phyloP scores from a whole-genome alignment of 495 filamentous ascomycete species.

The Thozetella sp. region DNA sequence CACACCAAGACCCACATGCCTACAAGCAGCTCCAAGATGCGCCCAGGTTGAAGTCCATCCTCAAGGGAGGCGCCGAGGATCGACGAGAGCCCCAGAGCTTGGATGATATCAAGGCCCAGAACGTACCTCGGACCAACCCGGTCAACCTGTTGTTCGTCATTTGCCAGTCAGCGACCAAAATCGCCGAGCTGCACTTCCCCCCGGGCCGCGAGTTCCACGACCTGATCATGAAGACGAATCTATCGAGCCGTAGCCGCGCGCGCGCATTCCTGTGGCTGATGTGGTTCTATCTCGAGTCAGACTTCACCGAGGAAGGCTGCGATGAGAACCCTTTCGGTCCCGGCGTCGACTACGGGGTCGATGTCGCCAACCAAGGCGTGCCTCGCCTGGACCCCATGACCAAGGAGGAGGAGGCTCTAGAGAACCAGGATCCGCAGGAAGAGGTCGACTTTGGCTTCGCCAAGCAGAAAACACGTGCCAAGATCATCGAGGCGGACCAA shows the following conservation, averaged over 20 bases:
- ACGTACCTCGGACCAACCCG: constrained; percentile 86
- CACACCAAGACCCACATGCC: constrained; percentile 89
- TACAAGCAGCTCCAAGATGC: constrained; percentile 99
- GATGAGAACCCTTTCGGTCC: constrained; percentile 87
- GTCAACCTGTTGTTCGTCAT: constrained; percentile 97
- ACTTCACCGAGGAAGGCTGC: constrained; percentile 83
- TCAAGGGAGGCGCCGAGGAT: constrained; percentile 96
- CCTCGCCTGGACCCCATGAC: constrained; percentile 78
- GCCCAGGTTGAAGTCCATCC: constrained; percentile 91
- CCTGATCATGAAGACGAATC: constrained; percentile 84
- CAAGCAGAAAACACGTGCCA: constrained; percentile 83
- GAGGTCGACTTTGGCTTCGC: constrained; percentile 84
- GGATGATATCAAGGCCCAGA: constrained; percentile 71
- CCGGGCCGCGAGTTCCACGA: constrained; percentile 90
- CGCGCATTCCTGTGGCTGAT: constrained; percentile 95
- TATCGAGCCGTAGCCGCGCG: constrained; percentile 82
- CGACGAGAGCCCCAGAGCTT: constrained; percentile 82
- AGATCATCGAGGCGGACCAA: constrained; percentile 60
- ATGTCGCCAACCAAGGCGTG: constrained; percentile 75
- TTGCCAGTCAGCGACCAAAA: constrained; percentile 84
- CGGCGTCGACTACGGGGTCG: constrained; percentile 63
- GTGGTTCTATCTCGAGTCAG: constrained; percentile 99
- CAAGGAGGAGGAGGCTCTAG: constrained; percentile 71
- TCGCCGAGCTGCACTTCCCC: constrained; percentile 92
- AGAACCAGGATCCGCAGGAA: constrained; percentile 89